Evolutionary conservation across 2,329 filamentous ascomycete genomes (phyloP), one percentile per base, ranked within the genome.

Genomic region (Xylariaceae sp.): DNA sequence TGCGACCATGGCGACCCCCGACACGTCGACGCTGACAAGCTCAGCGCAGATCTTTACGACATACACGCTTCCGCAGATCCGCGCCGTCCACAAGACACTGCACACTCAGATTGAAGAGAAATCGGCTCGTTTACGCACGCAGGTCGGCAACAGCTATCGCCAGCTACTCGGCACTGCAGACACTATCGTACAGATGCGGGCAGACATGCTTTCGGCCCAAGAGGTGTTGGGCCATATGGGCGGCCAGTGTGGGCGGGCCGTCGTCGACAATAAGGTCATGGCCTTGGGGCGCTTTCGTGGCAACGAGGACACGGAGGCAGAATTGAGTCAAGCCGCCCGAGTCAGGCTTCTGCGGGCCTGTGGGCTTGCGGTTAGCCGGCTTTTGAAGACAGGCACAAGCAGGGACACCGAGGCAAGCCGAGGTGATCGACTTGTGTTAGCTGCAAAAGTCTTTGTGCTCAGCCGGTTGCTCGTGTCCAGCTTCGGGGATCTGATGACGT

Each of bases 151-250:
- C 54, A 84, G 80, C 65, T 97, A 97, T 72, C 88, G 92, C 62
- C 89, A 94, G 64, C 83, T 97, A 8, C 83, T 97, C 22, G 89
- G 89, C 49, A 96, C 92, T 0, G 92, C 92, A 51, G 92, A 96
- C 72, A 86, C 86, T n/a, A 97, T 97, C 61, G 87, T 96, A 51
- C 81, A 85, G 56, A 96, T 97, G 89, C 87, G 89, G 61, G 73
- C 72, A 37, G 85, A 92, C 67, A 92, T 94, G 73, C 81, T 86
- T 56, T 74, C 77, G 12, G 86, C 90, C 15, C 90, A 96, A 70
- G 74, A 77, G 5, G 81, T 85, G 36, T 78, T 97, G 48, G 80
- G 80, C 15, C 78, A 78, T 55, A 86, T 96, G 74, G 89, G 89
- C 43, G 81, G 81, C 40, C 81, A 83, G 53, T 96, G 92, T 71